Conservation (phyloP, 257 asterid species). For the Gentiana dahurica region DNA sequence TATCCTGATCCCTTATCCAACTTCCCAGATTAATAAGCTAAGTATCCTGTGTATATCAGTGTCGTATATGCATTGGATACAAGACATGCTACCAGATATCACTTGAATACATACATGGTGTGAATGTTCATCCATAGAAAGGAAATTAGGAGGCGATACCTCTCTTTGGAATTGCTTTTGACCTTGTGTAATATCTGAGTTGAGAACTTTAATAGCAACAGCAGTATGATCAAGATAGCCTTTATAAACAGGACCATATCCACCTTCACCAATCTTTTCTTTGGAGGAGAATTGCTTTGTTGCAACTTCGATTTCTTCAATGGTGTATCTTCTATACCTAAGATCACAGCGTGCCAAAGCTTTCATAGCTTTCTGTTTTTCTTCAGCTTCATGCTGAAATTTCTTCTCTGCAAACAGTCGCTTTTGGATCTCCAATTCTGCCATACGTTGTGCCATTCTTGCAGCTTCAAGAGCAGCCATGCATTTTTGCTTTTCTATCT, state of each 20-base stretch:
- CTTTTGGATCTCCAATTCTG: constrained; percentile 60
- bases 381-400: constrained; percentile 40
- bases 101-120: too few relatives aligned
- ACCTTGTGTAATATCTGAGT: constrained; percentile 77
- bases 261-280: constrained; percentile 91
- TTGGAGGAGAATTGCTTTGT: constrained; percentile 50
- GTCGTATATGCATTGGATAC: too few relatives aligned
- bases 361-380: constrained; percentile 50
- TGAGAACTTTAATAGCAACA: constrained; percentile 81
- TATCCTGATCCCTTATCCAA: too few relatives aligned
- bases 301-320: constrained; percentile 59
- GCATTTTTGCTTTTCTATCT: constrained; percentile 62
- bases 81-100: too few relatives aligned
- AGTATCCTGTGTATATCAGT: too few relatives aligned
- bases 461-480: constrained; percentile 75
- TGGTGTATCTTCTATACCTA: constrained; percentile 47
- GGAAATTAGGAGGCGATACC: constrained; percentile 23
- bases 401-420: constrained; percentile 49
- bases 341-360: constrained; percentile 35
- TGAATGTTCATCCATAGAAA: too few relatives aligned
- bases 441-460: constrained; percentile 55
- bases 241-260: constrained; percentile 77
- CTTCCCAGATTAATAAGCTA: too few relatives aligned
- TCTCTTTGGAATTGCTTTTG: constrained; percentile 74
- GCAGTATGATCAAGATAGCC: constrained; percentile 65